Base-by-base conservation (phyloP, 2,329 filamentous ascomycete genomes). In the Monosporascus cannonballus region DNA sequence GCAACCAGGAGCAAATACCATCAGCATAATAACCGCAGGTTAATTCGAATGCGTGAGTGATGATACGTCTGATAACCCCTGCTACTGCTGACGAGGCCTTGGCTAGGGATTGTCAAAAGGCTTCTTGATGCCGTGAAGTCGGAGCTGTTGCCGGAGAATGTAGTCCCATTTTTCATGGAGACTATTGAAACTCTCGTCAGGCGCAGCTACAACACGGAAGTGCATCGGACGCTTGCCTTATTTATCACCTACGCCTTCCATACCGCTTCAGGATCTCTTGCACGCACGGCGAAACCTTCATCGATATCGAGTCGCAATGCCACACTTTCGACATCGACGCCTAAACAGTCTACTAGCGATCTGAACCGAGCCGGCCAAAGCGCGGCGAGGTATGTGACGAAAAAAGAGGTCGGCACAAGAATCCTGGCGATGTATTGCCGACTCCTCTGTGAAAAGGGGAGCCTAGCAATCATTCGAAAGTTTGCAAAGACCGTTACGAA, bases 401-500 rank as follows among this genome's bases (percentile, higher is more conserved):
- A 86, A 64, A 81, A 83, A 57, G 83, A 91, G 54, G 74, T 96
- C 38, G 91, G 90, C 7, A 78, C 85, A 38, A 84, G 81, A 56
- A 81, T 96, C 50, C 73, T 96, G 20, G 82, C 82, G 57, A 84
- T 96, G 71, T 93, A 94, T 64, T 81, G 87, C 7, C 79, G 85
- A 25, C 76, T 96, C 11, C 75, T 96, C 9, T 96, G 91, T 63
- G 84, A 89, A 56, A 83, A 83, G 61, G 79, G 79, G 22, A 90
- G 86, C 58, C 72, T 79, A 9, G 75, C 75, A 15, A 84, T 87
- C 56, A 87, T 96, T 52, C 84, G 86, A 64, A 94, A 91, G 62
- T 97, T 99, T 74, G 90, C 91, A 5, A 89, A 87, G 64, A 95
- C 93, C 1, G 93, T 99, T 8, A 96, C 93, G 22, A 96, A 96